Evolutionary conservation across 495 filamentous ascomycete species (phyloP), one percentile per base, ranked within the genome.

Genomic region (Penicillium salamii): DNA sequence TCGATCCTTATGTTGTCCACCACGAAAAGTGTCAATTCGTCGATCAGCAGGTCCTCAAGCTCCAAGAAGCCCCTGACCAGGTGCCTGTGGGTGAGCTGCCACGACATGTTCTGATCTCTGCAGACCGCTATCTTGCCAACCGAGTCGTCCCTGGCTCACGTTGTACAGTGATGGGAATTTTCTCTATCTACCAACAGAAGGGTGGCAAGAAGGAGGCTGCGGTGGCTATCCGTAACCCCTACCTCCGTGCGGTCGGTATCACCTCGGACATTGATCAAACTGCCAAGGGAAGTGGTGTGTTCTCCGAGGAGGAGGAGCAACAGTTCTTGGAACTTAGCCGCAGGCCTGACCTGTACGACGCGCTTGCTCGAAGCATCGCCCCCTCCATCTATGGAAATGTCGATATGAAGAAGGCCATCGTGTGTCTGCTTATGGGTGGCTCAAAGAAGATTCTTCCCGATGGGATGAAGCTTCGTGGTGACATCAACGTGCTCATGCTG

Each of bases 361-460:
- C 87, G 28, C 89, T 99, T 64, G 84, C 91, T 7, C 82, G 87
- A 51, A 97, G 91, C 67, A 95, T 99, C 55, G 95, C 93, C 13
- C 95, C 95, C 0, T 97, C 93, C 0, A 99, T 99, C 62, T 99
- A 96, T 60, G 95, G 95, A 20, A 97, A 96, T 65, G 62, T 78
- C 41, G 91, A 99, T 56, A 99, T 99, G 63, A 99, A 99, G 66
- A 99, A 97, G 68, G 83, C 95, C n/a, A 97, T 99, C 60, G 83
- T 95, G 1, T 97, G 95, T 66, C 78, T 99, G 2, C 78, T 99
- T 1, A 81, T 99, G 58, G 95, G 95, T 52, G 95, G 95, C 12
- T 95, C 90, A 17, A 99, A 99, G 74, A 99, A 99, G 70, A 95
- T 99, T 35, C 78, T 99, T 2, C 95, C 95, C 0, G 95, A 99